phyloP scores from a whole-genome alignment of 768 basidiomycete genomes.

The Gloeophyllum trabeum region DNA sequence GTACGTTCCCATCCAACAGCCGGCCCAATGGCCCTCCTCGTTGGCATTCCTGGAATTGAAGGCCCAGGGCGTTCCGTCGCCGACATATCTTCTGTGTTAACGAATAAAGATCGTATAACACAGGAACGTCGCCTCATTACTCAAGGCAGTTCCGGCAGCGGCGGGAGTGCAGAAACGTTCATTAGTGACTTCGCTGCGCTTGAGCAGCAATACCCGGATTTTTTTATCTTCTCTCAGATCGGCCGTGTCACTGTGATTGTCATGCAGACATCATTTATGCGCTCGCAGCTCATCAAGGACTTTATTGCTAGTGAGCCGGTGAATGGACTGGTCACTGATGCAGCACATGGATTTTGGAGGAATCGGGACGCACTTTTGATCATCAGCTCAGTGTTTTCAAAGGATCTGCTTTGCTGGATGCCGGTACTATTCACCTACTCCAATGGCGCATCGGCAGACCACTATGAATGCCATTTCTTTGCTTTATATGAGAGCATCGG shows the following conservation, averaged over 20 bases:
- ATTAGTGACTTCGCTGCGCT: conserved; percentile 9
- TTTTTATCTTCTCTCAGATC: conserved; percentile 9
- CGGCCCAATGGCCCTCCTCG: too few relatives aligned
- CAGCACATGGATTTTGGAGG: background rate
- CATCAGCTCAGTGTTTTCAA: conserved; percentile 19
- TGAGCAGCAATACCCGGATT: conserved; percentile 11
- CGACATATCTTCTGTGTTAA: too few relatives aligned
- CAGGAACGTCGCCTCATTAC: too few relatives aligned
- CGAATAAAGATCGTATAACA: too few relatives aligned
- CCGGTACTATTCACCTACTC: conserved; percentile 21
- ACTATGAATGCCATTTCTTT: conserved; percentile 21
- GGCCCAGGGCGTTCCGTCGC: too few relatives aligned
- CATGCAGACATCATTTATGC: background rate
- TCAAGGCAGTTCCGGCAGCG: too few relatives aligned
- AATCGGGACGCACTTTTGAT: conserved; percentile 17
- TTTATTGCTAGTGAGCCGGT: background rate
- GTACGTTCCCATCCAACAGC: too few relatives aligned
- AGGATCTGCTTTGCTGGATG: conserved; percentile 18
- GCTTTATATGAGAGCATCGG: conserved; percentile 19
- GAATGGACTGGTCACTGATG: conserved; percentile 1
- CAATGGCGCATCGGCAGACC: conserved; percentile 20
- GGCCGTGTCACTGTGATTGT: background rate
- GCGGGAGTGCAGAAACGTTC: too few relatives aligned
- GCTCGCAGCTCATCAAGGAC: background rate
- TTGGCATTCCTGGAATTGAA: too few relatives aligned